Evolutionary conservation across 768 basidiomycete genomes (phyloP).

Genomic region (Boletus huronensis): DNA sequence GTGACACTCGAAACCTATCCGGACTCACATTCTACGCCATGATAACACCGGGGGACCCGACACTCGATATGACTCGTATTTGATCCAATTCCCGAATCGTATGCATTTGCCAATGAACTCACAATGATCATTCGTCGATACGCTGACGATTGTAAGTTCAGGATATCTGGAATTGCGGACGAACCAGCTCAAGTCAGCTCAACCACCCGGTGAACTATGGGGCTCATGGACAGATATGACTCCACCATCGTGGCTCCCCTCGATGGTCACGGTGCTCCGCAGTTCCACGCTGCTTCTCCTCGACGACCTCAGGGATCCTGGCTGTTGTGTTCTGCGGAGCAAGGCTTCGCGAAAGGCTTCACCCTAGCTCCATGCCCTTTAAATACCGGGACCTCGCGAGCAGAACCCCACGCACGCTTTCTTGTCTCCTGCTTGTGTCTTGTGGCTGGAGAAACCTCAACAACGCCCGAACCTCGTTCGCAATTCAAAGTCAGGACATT

Average conservation of each 20-base stretch:
- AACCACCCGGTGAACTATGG: background rate
- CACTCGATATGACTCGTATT: background rate
- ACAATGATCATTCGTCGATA: background rate
- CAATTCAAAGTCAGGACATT: conserved; percentile 27
- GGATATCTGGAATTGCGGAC: background rate
- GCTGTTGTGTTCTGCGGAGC: conserved; percentile 18
- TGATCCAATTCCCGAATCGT: background rate
- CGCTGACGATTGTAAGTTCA: background rate
- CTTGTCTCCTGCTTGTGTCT: conserved; percentile 23
- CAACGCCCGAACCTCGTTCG: conserved; percentile 29
- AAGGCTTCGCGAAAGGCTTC: conserved; percentile 16
- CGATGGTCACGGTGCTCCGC: conserved; percentile 18
- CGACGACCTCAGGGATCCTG: conserved; percentile 17
- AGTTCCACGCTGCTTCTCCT: conserved; percentile 21
- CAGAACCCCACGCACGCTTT: conserved; percentile 18
- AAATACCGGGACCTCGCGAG: conserved; percentile 22
- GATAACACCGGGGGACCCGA: background rate
- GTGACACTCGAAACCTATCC: background rate
- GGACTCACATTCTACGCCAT: background rate
- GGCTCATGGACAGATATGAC: conserved; percentile 5
- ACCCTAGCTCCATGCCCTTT: conserved; percentile 22
- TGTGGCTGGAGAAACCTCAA: conserved; percentile 20
- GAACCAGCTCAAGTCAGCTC: conserved; percentile 7
- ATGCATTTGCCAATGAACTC: background rate
- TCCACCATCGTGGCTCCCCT: conserved; percentile 7